phyloP scores from a whole-genome alignment of 306 rosid genomes.

The Gastrolobium villosum region DNA sequence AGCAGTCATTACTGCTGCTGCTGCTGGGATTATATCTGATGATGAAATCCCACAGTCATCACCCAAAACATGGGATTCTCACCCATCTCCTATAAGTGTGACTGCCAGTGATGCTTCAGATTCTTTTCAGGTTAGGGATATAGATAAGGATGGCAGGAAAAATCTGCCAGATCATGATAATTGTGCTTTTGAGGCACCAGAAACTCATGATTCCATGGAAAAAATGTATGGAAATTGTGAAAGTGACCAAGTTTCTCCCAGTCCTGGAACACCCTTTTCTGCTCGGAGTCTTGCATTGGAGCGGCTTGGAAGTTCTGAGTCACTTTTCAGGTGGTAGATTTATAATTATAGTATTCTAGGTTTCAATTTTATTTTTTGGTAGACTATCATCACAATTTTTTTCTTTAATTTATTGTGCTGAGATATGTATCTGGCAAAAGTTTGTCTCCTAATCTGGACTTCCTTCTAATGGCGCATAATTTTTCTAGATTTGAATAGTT shows the following conservation, averaged over 20 bases:
- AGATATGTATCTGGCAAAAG: slow-evolving; percentile 35
- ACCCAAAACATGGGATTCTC: slow-evolving; percentile 65
- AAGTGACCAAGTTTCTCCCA: slow-evolving; percentile 67
- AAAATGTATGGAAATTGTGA: slow-evolving; percentile 62
- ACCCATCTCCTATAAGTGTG: slow-evolving; percentile 71
- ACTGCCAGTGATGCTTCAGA: slow-evolving; percentile 77
- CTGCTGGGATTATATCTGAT: slow-evolving; percentile 81
- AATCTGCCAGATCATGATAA: slow-evolving; percentile 59
- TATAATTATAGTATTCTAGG: slow-evolving; percentile 21
- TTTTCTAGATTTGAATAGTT: slow-evolving; percentile 27
- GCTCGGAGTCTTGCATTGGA: slow-evolving; percentile 58
- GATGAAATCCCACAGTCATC: slow-evolving; percentile 62
- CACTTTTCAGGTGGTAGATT: slow-evolving; percentile 78
- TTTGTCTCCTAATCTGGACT: slow-evolving; percentile 33
- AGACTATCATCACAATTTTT: slow-evolving; percentile 3
- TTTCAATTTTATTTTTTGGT: slow-evolving; percentile 37
- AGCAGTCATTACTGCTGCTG: slow-evolving; percentile 77
- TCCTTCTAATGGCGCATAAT: slow-evolving; percentile 11
- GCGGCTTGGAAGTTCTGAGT: slow-evolving; percentile 76
- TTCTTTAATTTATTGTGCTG: slow-evolving; percentile 25
- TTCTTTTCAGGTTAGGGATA: slow-evolving; percentile 62
- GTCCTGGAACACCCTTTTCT: slow-evolving; percentile 55
- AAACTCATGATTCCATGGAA: slow-evolving; percentile 56
- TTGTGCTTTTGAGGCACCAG: slow-evolving; percentile 58
- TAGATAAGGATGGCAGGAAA: slow-evolving; percentile 66